Evolutionary conservation across 306 rosid species (phyloP), one percentile per base, ranked within the genome.

Genomic region (Gynostemma pentaphyllum): DNA sequence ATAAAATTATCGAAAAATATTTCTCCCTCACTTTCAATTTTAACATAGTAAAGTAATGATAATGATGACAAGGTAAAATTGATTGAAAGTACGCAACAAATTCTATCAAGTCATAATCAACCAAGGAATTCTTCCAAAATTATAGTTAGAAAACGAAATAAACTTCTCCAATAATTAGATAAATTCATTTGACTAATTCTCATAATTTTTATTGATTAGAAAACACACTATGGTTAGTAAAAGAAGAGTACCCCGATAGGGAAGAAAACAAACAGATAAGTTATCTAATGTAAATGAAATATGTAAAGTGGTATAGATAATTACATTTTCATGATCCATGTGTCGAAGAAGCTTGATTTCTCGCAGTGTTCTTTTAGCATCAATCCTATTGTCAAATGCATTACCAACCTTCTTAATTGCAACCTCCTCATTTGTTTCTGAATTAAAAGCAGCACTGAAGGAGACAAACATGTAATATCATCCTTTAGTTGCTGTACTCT

Each of bases 351-450:
- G 95, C 84, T 90, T 90, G 61, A 90, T 90, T 80, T 90, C 97
- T 41, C 96, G 95, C 49, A 90, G 74, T 57, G 89, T 90, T 82
- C 97, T 83, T 74, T 87, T 90, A 74, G 96, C 96, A 67, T 90
- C 95, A 39, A 90, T 90, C 77, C 85, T 87, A 79, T 87, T 87
- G 86, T 90, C 97, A 77, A 90, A 90, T 73, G 97, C 96, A 75
- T 90, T 90, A 44, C 97, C 97, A 75, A 90, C 67, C 91, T 90
- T 90, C 97, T 90, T 90, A 74, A 90, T 87, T 44, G 97, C 97
- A 81, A 90, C 96, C 79, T 85, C 95, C 77, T 90, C 95, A 49
- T 64, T 68, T 7, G 96, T 85, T 87, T 85, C 91, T 4, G 85
- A 81, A 61, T 90, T 90, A 63, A 77, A 71, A 62, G 96, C 97